phyloP scores from a whole-genome alignment of 768 basidiomycete genomes.

The Xerocomus brunneocitrinus region DNA sequence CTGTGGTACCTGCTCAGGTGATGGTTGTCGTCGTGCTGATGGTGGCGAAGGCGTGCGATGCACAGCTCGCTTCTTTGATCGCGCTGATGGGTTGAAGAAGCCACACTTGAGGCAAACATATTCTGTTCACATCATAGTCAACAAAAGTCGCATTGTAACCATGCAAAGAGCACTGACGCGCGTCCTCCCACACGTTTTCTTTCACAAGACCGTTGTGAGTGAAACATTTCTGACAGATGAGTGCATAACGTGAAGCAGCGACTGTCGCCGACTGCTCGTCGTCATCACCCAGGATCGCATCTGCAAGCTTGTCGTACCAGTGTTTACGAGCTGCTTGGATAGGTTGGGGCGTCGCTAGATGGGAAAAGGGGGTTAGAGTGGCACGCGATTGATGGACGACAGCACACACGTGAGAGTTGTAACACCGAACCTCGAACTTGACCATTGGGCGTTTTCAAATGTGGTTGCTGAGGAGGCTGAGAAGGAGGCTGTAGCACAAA shows the following conservation, averaged over 20 bases:
- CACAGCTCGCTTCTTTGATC: conserved; percentile 28
- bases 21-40: conserved; percentile 3
- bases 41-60: conserved; percentile 29
- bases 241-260: conserved; percentile 59
- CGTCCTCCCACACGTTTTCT: conserved; percentile 75
- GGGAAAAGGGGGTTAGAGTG: conserved; percentile 8
- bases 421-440: conserved; percentile 25
- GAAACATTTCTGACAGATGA: conserved; percentile 87
- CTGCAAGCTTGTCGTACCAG: conserved; percentile 87
- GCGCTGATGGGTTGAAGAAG: conserved; percentile 62
- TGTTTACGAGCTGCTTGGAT: conserved; percentile 57
- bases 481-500: conserved; percentile 24
- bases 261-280: conserved; percentile 40
- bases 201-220: conserved; percentile 85
- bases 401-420: conserved; percentile 39
- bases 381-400: neutral
- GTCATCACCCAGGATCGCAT: conserved; percentile 80
- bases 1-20: conserved; percentile 8
- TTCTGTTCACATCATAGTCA: conserved; percentile 42
- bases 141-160: neutral
- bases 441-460: conserved; percentile 20
- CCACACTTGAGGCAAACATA: conserved; percentile 85
- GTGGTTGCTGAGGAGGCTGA: conserved; percentile 10
- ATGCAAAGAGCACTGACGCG: conserved; percentile 52
- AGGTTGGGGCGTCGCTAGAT: conserved; percentile 36